Evolutionary conservation across 805 yeast genomes (phyloP), one percentile per base, ranked within the genome.

Genomic region (Blastobotrys attinorum): DNA sequence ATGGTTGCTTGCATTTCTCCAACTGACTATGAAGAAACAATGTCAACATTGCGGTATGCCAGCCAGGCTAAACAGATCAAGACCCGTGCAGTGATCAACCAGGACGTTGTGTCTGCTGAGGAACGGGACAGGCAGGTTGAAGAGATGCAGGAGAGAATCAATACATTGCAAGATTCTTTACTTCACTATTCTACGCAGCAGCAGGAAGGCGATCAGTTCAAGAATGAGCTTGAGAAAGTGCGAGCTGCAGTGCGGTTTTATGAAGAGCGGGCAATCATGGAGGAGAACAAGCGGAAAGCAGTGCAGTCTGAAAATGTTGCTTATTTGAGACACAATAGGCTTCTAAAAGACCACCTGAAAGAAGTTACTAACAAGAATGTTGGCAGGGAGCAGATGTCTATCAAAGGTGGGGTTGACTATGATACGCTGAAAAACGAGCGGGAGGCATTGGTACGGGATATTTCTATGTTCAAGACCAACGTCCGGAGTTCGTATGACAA

Each of bases 1-100:
- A 77, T 87, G 83, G 73, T 87, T n/a, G 92, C 92, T 17, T 86
- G 94, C 58, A 70, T 87, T 0, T 79, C 94, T 0, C 94, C 95
- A 0, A 69, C 77, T 15, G 90, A 83, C 54, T 81, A 76, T 59
- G 89, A 83, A 17, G 95, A 85, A 54, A 79, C 87, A 0, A 59
- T 79, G 52, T 81, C 84, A 33, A 85, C 95, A 0, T 63, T 85
- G 45, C 67, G 88, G 48, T 85, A 85, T 58, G 94, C 95, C 1
- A 81, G 77, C 17, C 76, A 81, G 46, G 90, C 87, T 2, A 82
- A 83, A 57, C 68, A 69, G 50, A 83, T 85, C 51, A 73, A 72
- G 44, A 80, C 85, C 27, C 62, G 63, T 16, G 95, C 90, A 0
- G 71, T 55, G 18, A 57, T 72, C 42, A 76, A 77, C 53, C 70